phyloP scores from a whole-genome alignment of 1,139 yeast species.

The Blastobotrys serpentis region DNA sequence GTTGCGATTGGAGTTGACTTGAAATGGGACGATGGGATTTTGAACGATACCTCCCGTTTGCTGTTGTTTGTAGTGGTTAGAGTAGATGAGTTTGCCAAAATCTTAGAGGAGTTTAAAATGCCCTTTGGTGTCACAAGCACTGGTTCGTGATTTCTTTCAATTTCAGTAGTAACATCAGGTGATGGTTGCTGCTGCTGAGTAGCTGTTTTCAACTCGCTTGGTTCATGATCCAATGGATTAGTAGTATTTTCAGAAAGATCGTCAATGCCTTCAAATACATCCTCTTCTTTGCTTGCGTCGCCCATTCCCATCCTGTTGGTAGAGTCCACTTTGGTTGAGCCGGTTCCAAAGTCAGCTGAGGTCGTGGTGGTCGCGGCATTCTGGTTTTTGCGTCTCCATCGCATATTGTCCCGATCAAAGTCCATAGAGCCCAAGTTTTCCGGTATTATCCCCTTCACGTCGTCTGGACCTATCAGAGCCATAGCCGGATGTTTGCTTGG shows the following conservation, averaged over 20 bases:
- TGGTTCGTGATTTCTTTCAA: conserved; percentile 8
- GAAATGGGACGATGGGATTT: conserved; percentile 20
- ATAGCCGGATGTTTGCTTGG: conserved; percentile 20
- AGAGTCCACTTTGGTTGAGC: conserved; percentile 26
- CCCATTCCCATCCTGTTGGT: conserved; percentile 1
- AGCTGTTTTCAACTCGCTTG: conserved; percentile 16
- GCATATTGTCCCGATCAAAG: conserved; percentile 22
- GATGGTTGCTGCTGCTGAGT: neutral
- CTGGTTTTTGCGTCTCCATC: conserved; percentile 22
- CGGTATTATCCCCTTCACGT: conserved; percentile 26
- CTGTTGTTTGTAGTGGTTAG: conserved; percentile 12
- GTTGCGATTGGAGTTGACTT: conserved; percentile 13
- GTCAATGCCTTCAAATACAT: conserved; percentile 33
- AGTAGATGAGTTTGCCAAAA: neutral
- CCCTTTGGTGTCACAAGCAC: neutral
- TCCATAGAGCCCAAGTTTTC: conserved; percentile 28
- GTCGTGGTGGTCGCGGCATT: conserved; percentile 59
- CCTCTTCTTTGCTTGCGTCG: conserved; percentile 19
- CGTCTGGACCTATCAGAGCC: conserved; percentile 28
- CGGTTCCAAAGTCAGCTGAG: conserved; percentile 40
- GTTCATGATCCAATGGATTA: conserved; percentile 13
- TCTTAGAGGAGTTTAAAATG: conserved; percentile 2
- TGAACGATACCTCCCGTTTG: conserved; percentile 28
- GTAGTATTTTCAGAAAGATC: conserved; percentile 25
- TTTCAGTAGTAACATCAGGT: conserved; percentile 7